Evolutionary conservation across 148 eudicot species (phyloP).

Genomic region (Hydrangea macrophylla): DNA sequence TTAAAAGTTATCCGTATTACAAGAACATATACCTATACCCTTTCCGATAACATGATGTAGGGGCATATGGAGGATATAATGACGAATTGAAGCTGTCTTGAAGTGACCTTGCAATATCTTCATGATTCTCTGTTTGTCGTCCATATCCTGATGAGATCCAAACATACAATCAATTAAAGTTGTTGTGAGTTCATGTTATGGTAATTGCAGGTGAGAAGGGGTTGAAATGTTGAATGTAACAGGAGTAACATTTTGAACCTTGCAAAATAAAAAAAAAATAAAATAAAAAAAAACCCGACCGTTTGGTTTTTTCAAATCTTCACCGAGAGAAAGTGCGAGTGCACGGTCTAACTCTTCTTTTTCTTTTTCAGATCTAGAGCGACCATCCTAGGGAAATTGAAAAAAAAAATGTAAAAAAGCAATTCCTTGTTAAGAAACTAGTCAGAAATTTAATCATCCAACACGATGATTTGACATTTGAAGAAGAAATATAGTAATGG

Average conservation of each 20-base stretch:
- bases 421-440: background rate
- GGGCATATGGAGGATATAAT: slow-evolving; percentile 61
- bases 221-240: too few species aligned
- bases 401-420: slow-evolving; percentile 6
- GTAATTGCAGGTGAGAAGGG: background rate
- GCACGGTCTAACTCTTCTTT: slow-evolving; percentile 72
- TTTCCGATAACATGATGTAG: slow-evolving; percentile 52
- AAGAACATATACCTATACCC: slow-evolving; percentile 42
- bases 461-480: background rate
- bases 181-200: background rate
- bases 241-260: background rate
- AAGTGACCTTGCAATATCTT: slow-evolving; percentile 41
- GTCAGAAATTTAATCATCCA: background rate
- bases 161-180: background rate
- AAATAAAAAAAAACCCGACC: too few species aligned
- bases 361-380: slow-evolving; percentile 51
- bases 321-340: slow-evolving; percentile 65
- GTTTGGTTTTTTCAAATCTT: slow-evolving; percentile 61
- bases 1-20: background rate
- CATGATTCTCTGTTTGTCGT: slow-evolving; percentile 48
- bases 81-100: slow-evolving; percentile 49
- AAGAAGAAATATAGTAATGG: background rate
- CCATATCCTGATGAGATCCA: slow-evolving; percentile 33
- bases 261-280: background rate
- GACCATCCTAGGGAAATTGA: slow-evolving; percentile 59